These are phyloP conservation scores for Penicillium samsonianum DNA, from an alignment of 495 filamentous ascomycete genomes.

Conservation along the genomic window DNA sequence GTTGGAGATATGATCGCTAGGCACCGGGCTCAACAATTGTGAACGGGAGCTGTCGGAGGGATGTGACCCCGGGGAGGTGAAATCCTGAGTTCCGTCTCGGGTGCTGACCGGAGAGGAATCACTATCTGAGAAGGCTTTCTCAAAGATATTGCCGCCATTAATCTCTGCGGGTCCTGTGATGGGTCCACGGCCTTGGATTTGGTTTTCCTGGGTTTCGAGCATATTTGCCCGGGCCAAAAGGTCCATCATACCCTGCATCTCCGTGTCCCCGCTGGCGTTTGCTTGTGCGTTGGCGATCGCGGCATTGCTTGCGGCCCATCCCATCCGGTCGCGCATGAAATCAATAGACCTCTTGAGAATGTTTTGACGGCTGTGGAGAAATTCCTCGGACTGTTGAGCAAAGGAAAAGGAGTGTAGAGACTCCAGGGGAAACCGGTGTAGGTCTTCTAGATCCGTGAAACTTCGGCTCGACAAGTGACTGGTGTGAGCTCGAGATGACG, in stretches of 20 bases:
- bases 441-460: slow-evolving; percentile 77
- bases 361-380: slow-evolving; percentile 87
- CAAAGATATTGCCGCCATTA: slow-evolving; percentile 75
- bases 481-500: slow-evolving; percentile 55
- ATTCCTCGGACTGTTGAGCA: slow-evolving; percentile 90
- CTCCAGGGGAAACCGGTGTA: slow-evolving; percentile 89
- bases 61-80: slow-evolving; percentile 17
- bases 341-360: slow-evolving; percentile 92
- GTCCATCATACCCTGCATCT: slow-evolving; percentile 89
- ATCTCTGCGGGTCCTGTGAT: slow-evolving; percentile 74
- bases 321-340: slow-evolving; percentile 93
- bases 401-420: slow-evolving; percentile 99
- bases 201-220: slow-evolving; percentile 56
- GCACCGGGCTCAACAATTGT: slow-evolving; percentile 34
- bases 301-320: slow-evolving; percentile 68
- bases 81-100: slow-evolving; percentile 24
- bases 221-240: slow-evolving; percentile 77
- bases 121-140: slow-evolving; percentile 64
- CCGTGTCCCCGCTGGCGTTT: slow-evolving; percentile 75
- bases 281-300: slow-evolving; percentile 79
- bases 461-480: slow-evolving; percentile 66
- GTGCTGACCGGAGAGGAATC: slow-evolving; percentile 28
- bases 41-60: slow-evolving; percentile 26
- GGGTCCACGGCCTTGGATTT: slow-evolving; percentile 55
- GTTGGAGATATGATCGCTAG: slow-evolving; percentile 36